These are phyloP conservation scores for Herpetomonas samuelpessoai DNA, from an alignment of 208 protist species.

Conservation along the genomic window DNA sequence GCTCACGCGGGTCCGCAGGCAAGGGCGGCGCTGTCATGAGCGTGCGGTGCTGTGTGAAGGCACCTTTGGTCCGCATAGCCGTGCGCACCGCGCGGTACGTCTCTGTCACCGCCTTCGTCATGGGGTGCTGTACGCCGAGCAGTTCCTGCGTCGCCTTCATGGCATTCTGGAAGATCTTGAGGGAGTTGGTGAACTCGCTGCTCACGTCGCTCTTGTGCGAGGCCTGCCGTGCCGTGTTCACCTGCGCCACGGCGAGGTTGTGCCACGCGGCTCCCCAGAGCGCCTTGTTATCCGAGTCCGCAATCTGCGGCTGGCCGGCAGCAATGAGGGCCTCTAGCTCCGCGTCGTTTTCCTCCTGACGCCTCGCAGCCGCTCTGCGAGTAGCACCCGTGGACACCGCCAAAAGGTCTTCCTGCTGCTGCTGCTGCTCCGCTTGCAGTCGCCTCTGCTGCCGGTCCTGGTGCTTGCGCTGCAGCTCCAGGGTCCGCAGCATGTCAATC, in stretches of 20 bases:
- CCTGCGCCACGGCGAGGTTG: slow-evolving; percentile 82
- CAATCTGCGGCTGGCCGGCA: slow-evolving; percentile 39
- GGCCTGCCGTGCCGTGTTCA: slow-evolving; percentile 61
- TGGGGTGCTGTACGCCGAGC: slow-evolving; percentile 72
- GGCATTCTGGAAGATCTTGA: slow-evolving; percentile 80
- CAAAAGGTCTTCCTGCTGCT: slow-evolving; percentile 11
- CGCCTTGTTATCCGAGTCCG: slow-evolving; percentile 69
- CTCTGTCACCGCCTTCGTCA: slow-evolving; percentile 63
- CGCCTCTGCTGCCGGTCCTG: slow-evolving; percentile 14
- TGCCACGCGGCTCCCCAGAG: slow-evolving; percentile 90
- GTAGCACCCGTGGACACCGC: neutral
- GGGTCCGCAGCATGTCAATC: slow-evolving; percentile 83
- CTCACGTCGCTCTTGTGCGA: slow-evolving; percentile 1
- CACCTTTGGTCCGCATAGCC: slow-evolving; percentile 48
- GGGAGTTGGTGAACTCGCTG: slow-evolving; percentile 70
- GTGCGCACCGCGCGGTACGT: slow-evolving; percentile 72
- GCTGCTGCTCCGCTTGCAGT: slow-evolving; percentile 9
- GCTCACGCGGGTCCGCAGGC: slow-evolving; percentile 70
- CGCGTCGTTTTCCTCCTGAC: slow-evolving; percentile 15
- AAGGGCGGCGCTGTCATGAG: slow-evolving; percentile 57
- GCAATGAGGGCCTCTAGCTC: slow-evolving; percentile 29
- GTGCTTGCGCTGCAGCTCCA: slow-evolving; percentile 52
- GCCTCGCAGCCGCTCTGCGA: neutral
- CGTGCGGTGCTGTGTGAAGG: slow-evolving; percentile 76
- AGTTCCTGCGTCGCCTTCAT: slow-evolving; percentile 80